These are phyloP conservation scores for Grosmannia huntii DNA, from an alignment of 2,329 filamentous ascomycete genomes.

Conservation along the genomic window DNA sequence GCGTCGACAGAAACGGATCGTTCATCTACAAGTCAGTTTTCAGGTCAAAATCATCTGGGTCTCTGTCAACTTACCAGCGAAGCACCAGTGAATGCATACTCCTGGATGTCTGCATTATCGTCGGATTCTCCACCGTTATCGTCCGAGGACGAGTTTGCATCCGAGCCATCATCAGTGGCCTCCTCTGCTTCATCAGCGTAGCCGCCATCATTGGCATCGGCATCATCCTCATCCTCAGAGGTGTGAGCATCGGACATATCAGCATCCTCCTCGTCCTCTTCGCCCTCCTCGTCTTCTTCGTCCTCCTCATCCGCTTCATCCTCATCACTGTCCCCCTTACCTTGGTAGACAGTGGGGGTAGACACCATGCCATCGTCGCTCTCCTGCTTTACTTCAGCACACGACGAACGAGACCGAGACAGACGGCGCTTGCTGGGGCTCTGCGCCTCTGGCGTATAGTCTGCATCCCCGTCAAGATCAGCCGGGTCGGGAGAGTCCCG, in stretches of 20 bases:
- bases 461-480: slow-evolving; percentile 7
- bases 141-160: not conserved
- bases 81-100: not conserved
- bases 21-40: not conserved
- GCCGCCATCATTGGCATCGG: not conserved
- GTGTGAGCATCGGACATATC: not conserved
- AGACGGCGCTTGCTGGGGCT: not conserved
- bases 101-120: not conserved
- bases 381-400: not conserved
- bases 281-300: not conserved
- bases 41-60: not conserved
- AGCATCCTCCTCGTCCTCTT: not conserved
- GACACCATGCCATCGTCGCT: not conserved
- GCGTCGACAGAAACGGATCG: not conserved
- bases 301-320: not conserved
- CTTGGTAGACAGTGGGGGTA: not conserved
- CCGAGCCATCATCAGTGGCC: not conserved
- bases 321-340: not conserved
- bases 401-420: not conserved
- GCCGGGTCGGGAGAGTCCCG: slow-evolving; percentile 6
- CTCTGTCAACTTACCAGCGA: not conserved
- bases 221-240: not conserved
- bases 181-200: not conserved
- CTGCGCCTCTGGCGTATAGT: slow-evolving; percentile 5
- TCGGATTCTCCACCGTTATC: not conserved